Conservation (phyloP, 2,329 filamentous ascomycete species). For the Fusarium denticulatum region DNA sequence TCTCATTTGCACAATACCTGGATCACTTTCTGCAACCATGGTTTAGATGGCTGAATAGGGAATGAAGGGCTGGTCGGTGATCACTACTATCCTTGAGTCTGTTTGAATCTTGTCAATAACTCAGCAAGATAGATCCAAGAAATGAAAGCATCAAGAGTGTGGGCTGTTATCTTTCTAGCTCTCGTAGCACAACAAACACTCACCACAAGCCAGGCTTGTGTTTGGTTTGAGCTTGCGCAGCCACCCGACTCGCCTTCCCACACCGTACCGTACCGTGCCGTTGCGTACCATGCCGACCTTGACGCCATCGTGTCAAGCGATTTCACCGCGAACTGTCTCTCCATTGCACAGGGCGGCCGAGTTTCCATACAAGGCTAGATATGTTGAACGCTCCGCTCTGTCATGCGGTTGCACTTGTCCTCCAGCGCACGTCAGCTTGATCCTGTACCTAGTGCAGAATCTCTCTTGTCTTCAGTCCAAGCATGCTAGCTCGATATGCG, state of each 20-base stretch:
- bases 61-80: neutral
- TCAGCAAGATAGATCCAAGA: neutral
- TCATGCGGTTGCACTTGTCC: constrained; percentile 19
- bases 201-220: neutral
- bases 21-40: neutral
- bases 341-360: neutral
- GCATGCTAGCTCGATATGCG: constrained; percentile 6
- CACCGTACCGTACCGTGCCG: neutral
- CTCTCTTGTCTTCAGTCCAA: constrained; percentile 5
- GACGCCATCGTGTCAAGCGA: neutral
- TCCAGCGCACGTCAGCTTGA: constrained; percentile 1
- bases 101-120: neutral
- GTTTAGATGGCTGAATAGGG: neutral
- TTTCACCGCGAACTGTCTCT: neutral
- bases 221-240: constrained; percentile 21
- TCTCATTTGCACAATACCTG: neutral
- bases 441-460: constrained; percentile 20
- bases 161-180: neutral
- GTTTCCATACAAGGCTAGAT: constrained; percentile 1
- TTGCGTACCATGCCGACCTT: neutral
- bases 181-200: constrained; percentile 3
- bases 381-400: neutral
- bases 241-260: constrained; percentile 12
- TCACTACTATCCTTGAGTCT: neutral
- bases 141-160: neutral